Percentiles rank a stretch among this genome's conserved stretches.
phyloP scores from a whole-genome alignment of 1,139 yeast species.

The Zygosaccharomyces sapae region DNA sequence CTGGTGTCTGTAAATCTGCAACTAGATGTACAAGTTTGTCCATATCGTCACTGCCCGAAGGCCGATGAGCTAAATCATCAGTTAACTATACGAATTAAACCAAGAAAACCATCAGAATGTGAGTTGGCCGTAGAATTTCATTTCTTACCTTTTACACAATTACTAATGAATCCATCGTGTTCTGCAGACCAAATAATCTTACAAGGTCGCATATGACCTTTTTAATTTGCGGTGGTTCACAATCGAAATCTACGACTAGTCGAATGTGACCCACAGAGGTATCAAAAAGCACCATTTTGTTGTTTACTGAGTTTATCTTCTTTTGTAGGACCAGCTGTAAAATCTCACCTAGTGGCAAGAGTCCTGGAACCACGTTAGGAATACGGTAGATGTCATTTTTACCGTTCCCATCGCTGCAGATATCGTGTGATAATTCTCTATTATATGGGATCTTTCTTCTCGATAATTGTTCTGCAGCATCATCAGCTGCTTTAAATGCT shows the following conservation, averaged over 20 bases:
- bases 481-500: constrained; percentile 34
- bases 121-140: too few relatives aligned
- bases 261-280: constrained; percentile 23
- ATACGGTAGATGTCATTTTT: constrained; percentile 24
- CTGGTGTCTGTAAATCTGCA: background rate
- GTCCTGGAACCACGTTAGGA: constrained; percentile 51
- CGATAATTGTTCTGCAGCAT: constrained; percentile 29
- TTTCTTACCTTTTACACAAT: constrained; percentile 20
- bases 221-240: constrained; percentile 28
- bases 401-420: constrained; percentile 13
- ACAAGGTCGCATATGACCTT: constrained; percentile 40
- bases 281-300: constrained; percentile 27
- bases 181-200: constrained; percentile 43
- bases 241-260: constrained; percentile 21
- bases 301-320: constrained; percentile 23
- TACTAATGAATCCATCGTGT: constrained; percentile 30
- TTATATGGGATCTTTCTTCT: constrained; percentile 30
- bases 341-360: constrained; percentile 48
- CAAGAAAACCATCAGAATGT: too few relatives aligned
- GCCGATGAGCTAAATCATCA: background rate
- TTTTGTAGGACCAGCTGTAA: constrained; percentile 30
- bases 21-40: background rate
- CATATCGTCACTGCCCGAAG: background rate
- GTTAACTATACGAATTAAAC: background rate
- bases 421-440: constrained; percentile 11